Evolutionary conservation across 331 rosid genomes (phyloP).

Genomic region (Pyrus hybrid): DNA sequence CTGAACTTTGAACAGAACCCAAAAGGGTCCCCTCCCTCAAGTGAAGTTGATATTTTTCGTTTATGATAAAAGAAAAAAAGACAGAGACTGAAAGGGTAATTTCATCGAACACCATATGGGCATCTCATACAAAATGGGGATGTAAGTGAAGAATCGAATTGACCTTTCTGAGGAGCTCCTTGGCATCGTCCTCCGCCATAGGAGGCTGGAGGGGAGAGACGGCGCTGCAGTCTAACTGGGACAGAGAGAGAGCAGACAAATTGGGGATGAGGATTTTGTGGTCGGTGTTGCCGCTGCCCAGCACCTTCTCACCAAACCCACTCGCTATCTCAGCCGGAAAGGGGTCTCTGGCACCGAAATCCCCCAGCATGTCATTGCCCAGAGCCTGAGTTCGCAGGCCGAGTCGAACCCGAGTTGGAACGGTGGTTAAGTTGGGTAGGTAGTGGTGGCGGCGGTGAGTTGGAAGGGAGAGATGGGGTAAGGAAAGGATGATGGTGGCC

Average conservation of each 20-base stretch:
- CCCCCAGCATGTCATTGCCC: conserved; percentile 39
- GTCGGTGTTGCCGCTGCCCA: conserved; percentile 46
- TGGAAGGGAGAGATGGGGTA: conserved; percentile 14
- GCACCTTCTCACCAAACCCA: conserved; percentile 63
- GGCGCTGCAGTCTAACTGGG: conserved; percentile 46
- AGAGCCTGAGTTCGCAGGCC: conserved; percentile 12
- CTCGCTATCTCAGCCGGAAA: conserved; percentile 80
- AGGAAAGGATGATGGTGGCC: conserved; percentile 15
- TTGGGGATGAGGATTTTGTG: conserved; percentile 87
- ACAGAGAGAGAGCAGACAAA: conserved; percentile 53
- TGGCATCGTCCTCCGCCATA: conserved; percentile 46
- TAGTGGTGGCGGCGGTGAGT: background rate
- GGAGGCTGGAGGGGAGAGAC: conserved; percentile 47
- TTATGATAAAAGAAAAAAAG: background rate
- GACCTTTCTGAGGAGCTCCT: conserved; percentile 55
- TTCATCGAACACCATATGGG: background rate
- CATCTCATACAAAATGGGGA: background rate
- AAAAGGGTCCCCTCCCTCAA: background rate
- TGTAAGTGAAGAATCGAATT: background rate
- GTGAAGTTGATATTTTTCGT: too few relatives aligned
- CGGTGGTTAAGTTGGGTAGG: background rate
- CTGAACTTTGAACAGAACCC: background rate
- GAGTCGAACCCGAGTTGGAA: background rate
- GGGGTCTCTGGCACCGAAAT: conserved; percentile 87
- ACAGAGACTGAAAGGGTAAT: too few relatives aligned